Evolutionary conservation across 768 basidiomycete species (phyloP).

Genomic region (Rhizopogon rudus): DNA sequence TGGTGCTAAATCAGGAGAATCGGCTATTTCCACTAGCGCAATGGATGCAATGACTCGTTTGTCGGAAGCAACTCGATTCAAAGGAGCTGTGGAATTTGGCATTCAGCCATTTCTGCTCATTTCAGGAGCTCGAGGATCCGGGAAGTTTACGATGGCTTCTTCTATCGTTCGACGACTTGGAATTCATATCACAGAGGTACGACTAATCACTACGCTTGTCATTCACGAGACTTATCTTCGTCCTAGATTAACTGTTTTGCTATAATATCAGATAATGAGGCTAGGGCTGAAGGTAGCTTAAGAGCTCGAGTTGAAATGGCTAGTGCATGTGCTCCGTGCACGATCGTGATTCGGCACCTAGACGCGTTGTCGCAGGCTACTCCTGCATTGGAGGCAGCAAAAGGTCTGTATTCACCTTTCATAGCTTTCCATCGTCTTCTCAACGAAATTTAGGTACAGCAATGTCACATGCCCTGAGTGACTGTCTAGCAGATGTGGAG

Average conservation of each 20-base stretch:
- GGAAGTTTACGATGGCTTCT: constrained; percentile 66
- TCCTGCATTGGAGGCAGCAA: constrained; percentile 57
- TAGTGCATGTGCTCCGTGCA: constrained; percentile 72
- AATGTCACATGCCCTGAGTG: constrained; percentile 52
- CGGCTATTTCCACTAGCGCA: constrained; percentile 20
- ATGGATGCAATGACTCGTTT: constrained; percentile 51
- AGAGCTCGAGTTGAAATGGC: constrained; percentile 76
- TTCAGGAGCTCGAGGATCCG: constrained; percentile 74
- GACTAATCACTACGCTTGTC: neutral
- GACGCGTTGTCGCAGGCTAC: constrained; percentile 75
- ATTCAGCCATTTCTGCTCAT: constrained; percentile 70
- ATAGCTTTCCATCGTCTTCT: neutral
- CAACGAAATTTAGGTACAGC: constrained; percentile 42
- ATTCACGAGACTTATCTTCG: neutral
- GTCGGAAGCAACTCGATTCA: constrained; percentile 52
- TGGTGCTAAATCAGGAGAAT: neutral
- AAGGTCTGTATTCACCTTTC: constrained; percentile 39
- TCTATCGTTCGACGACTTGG: constrained; percentile 60
- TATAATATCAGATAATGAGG: constrained; percentile 70
- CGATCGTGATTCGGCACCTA: constrained; percentile 73
- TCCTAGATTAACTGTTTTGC: constrained; percentile 82
- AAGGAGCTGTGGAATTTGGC: constrained; percentile 51
- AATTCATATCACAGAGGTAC: constrained; percentile 75
- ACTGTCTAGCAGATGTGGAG: constrained; percentile 52
- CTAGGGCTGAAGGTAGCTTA: constrained; percentile 69